Conservation (phyloP, 2,329 filamentous ascomycete species). For the Venturiaceae sp. region DNA sequence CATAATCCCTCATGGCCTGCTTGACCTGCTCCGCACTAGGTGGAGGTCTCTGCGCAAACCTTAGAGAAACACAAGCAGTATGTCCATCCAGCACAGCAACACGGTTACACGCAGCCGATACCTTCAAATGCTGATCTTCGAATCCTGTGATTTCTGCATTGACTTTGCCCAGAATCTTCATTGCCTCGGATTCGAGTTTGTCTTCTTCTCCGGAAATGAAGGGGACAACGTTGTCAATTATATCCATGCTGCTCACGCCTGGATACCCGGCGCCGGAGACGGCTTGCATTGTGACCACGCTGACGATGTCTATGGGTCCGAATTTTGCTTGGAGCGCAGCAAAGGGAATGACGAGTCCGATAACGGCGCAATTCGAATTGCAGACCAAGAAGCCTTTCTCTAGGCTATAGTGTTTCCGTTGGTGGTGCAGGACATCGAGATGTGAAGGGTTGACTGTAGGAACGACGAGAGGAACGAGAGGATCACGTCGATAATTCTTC, state of each 20-base stretch:
- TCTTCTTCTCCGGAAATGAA: slow-evolving; percentile 92
- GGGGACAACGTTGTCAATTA: slow-evolving; percentile 91
- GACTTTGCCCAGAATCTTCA: slow-evolving; percentile 80
- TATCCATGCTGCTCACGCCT: slow-evolving; percentile 86
- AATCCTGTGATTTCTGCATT: slow-evolving; percentile 65
- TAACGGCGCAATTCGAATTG: slow-evolving; percentile 97
- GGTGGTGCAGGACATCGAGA: slow-evolving; percentile 80
- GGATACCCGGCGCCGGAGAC: slow-evolving; percentile 89
- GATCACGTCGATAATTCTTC: slow-evolving; percentile 91
- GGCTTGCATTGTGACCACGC: slow-evolving; percentile 91
- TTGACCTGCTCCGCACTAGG: slow-evolving; percentile 70
- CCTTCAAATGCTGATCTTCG: slow-evolving; percentile 64
- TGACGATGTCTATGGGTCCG: slow-evolving; percentile 64
- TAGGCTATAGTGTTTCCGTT: slow-evolving; percentile 62
- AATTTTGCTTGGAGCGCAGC: slow-evolving; percentile 81
- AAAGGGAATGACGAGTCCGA: slow-evolving; percentile 90
- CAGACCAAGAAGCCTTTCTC: slow-evolving; percentile 88
- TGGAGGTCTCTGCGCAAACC: slow-evolving; percentile 65
- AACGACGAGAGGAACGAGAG: slow-evolving; percentile 83
- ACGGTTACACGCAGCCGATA: slow-evolving; percentile 84
- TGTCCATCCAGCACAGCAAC: slow-evolving; percentile 95
- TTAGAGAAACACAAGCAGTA: slow-evolving; percentile 83
- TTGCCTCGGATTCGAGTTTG: slow-evolving; percentile 89
- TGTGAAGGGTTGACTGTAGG: slow-evolving; percentile 90
- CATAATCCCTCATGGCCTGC: slow-evolving; percentile 69